Evolutionary conservation across 2,329 filamentous ascomycete species (phyloP), one percentile per base, ranked within the genome.

Genomic region (Sclerotinia trifoliorum): DNA sequence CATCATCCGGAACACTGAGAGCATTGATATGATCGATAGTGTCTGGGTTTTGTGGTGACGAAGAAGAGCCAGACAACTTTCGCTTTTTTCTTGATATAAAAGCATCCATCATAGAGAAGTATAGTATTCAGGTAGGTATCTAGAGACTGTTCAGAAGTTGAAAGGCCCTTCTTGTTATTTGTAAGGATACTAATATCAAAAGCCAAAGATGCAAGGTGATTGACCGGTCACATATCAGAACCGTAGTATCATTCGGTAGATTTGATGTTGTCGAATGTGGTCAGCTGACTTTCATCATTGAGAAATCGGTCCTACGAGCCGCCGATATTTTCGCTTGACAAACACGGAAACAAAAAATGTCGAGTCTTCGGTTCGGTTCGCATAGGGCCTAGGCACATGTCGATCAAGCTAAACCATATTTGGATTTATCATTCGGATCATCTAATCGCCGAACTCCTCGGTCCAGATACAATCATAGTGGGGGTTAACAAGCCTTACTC

Each of bases 81-180:
- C 86, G 83, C 77, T 87, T 88, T 67, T 80, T 80, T 24, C 81
- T 79, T 13, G 81, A 82, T 66, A 89, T 77, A 74, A 88, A 89
- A 39, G 83, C 78, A 72, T 88, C 84, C 87, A 89, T 89, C 5
- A 55, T 48, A n/a, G 13, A 5, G 26, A 32, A 4, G 15, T 11
- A 7, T 7, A 0, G 5, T 11, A 26, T 17, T 29, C 5, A 1
- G 24, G 6, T 26, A 1, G 24, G 6, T 26, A 49, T 6, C 29
- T 51, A 26, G 13, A 32, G 17, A 54, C 19, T 56, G 1, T 10
- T 56, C n/a, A 56, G 32, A 39, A 21, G 35, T 39, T 42, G 39
- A 42, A 10, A 10, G 29, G 21, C 39, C 8, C 3, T 39, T 19
- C 10, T 42, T 24, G 26, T 24, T 56, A 49, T 56, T 21, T 55